Percentiles rank a stretch among this genome's conserved stretches.
Evolutionary conservation across 1,284 basidiomycete species (phyloP).

Genomic region (Cutaneotrichosporon cyanovorans): DNA sequence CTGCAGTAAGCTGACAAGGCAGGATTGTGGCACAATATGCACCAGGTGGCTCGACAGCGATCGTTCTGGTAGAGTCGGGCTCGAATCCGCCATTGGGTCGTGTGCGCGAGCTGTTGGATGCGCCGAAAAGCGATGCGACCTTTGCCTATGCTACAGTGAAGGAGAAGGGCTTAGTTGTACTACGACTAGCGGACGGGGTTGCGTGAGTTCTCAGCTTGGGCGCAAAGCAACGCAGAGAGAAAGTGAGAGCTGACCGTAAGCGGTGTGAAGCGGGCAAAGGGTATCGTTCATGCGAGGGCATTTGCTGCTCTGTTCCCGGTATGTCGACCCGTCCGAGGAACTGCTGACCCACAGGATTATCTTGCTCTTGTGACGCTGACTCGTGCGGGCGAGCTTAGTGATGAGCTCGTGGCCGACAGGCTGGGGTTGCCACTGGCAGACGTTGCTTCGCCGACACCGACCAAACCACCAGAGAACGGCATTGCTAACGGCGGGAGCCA

Average conservation of each 20-base stretch:
- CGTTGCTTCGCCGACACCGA: neutral
- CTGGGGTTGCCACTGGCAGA: constrained; percentile 14
- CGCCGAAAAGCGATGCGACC: constrained; percentile 2
- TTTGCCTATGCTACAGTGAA: constrained; percentile 12
- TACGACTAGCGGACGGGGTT: constrained; percentile 18
- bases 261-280: constrained; percentile 27
- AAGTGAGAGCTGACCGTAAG: constrained; percentile 6
- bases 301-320: constrained; percentile 35
- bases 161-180: constrained; percentile 11
- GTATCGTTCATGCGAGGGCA: constrained; percentile 36
- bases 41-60: constrained; percentile 7
- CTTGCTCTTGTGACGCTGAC: constrained; percentile 35
- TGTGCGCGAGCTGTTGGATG: constrained; percentile 4
- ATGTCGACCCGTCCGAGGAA: constrained; percentile 3
- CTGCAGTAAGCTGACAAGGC: too few relatives aligned
- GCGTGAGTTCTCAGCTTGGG: constrained; percentile 22
- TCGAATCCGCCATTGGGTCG: constrained; percentile 18
- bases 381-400: constrained; percentile 23
- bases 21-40: constrained; percentile 32
- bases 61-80: constrained; percentile 22
- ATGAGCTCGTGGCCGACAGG: constrained; percentile 25
- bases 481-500: too few relatives aligned
- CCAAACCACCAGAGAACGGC: neutral
- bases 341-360: constrained; percentile 26
- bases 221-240: neutral